Base-by-base conservation (phyloP, 768 basidiomycete genomes). In the Dentipellis fragilis region DNA sequence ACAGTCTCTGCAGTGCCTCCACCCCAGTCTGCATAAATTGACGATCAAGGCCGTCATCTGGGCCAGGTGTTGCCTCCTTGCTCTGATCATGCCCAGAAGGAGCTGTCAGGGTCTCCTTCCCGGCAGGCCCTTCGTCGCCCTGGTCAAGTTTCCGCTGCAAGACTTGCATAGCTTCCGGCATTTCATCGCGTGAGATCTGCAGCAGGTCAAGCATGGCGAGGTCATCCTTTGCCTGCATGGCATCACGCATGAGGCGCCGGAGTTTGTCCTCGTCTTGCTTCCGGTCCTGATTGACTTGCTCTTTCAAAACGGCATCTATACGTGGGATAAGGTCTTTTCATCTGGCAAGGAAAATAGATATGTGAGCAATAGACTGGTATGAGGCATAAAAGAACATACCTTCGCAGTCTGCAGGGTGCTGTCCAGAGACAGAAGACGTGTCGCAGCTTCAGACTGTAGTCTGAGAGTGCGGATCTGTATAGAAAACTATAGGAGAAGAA, bases 101-200 rank as follows among this genome's bases (percentile, higher is more conserved):
- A 34, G 12, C 38, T 19, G 10, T 21, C 17, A 49, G 60, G 55
- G 17, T 57, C 61, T 38, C 59, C 63, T 22, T 58, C 59, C 5
- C 29, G 29, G 66, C 63, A 10, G 63, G 52, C 58, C 55, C 59
- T 53, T 68, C 71, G 36, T 71, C 73, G 40, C 72, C 68, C 51
- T 75, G 72, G n/a, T 83, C 81, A 47, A 87, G 70, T 11, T 80
- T 81, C 19, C 87, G 70, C 68, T 88, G 87, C 16, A 91, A 72
- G 3, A 87, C 83, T 69, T 87, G 87, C 65, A 89, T 81, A 11
- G 87, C 87, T 66, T 91, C 89, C 1, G 84, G 83, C 77, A 88
- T 84, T 66, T 88, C 85, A 45, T 80, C 78, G 47, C 80, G 71
- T 35, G 75, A 74, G 45, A 85, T 77, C 59, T 85, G 79, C 42